A percentile compares a stretch with the other conserved stretches of the same genome.
Evolutionary conservation across 768 basidiomycete species (phyloP).

Genomic region (Trametes gibbosa): DNA sequence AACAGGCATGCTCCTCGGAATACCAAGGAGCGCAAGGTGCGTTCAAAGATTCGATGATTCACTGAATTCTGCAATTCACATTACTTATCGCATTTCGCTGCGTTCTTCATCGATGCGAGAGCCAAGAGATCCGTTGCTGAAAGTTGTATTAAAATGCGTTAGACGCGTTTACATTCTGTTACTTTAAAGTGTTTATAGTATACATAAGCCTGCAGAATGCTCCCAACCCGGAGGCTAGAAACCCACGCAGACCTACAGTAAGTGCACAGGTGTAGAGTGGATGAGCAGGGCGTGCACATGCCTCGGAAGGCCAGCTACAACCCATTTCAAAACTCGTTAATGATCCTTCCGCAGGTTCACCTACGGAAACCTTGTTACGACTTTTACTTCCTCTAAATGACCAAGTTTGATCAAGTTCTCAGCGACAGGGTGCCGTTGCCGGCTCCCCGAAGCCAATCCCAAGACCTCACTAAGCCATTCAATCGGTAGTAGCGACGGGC

Average conservation of each 20-base stretch:
- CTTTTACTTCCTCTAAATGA: slow-evolving; percentile 86
- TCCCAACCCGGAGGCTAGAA: slow-evolving; percentile 24
- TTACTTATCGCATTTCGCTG: slow-evolving; percentile 80
- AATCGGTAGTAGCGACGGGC: slow-evolving; percentile 90
- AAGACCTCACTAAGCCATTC: slow-evolving; percentile 88
- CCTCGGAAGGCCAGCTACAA: slow-evolving; percentile 20
- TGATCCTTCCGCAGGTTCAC: slow-evolving; percentile 83
- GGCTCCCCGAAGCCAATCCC: slow-evolving; percentile 68
- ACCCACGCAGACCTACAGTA: slow-evolving; percentile 18
- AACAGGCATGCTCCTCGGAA: slow-evolving; percentile 74
- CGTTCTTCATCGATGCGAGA: slow-evolving; percentile 80
- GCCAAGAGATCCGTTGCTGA: slow-evolving; percentile 48
- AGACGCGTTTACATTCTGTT: slow-evolving; percentile 22
- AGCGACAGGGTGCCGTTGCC: slow-evolving; percentile 48
- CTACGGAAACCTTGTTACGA: slow-evolving; percentile 80
- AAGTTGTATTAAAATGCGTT: slow-evolving; percentile 26
- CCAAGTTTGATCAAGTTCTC: slow-evolving; percentile 72
- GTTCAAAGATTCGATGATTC: slow-evolving; percentile 84
- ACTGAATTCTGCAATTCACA: slow-evolving; percentile 82
- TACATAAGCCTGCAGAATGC: slow-evolving; percentile 35
- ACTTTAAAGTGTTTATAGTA: slow-evolving; percentile 17
- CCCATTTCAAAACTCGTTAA: slow-evolving; percentile 41
- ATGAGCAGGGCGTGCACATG: slow-evolving; percentile 36
- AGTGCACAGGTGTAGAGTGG: slow-evolving; percentile 49
- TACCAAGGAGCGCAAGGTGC: slow-evolving; percentile 76